Conservation (phyloP, 805 yeast species). For the Wickerhamomyces rabaulensis region DNA sequence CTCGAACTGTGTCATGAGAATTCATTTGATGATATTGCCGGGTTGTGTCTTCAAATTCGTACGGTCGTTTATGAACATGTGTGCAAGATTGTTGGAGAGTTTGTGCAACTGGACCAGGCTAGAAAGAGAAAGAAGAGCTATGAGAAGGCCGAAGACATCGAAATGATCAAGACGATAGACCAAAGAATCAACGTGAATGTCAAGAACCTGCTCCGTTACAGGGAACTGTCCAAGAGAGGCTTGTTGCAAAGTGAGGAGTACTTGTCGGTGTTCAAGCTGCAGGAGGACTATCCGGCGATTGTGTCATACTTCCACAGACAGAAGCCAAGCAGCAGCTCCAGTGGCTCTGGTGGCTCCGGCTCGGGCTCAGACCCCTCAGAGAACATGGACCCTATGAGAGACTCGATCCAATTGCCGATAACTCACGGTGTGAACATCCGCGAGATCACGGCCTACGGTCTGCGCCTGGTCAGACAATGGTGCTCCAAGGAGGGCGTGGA, state of each 20-base stretch:
- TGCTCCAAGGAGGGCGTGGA: background rate
- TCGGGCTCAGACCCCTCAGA: background rate
- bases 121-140: slow-evolving; percentile 2
- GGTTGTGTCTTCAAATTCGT: slow-evolving; percentile 13
- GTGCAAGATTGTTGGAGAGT: slow-evolving; percentile 7
- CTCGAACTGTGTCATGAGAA: slow-evolving; percentile 2
- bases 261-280: slow-evolving; percentile 10
- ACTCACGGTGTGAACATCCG: background rate
- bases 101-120: slow-evolving; percentile 5
- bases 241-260: slow-evolving; percentile 6
- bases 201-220: slow-evolving; percentile 5
- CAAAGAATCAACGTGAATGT: slow-evolving; percentile 3
- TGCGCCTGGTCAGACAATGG: slow-evolving; percentile 12
- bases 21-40: slow-evolving; percentile 8
- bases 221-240: slow-evolving; percentile 6
- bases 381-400: slow-evolving; percentile 1
- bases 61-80: slow-evolving; percentile 15
- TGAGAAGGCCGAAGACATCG: background rate
- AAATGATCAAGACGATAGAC: background rate
- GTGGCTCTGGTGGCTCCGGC: background rate
- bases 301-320: slow-evolving; percentile 3
- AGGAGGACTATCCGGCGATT: slow-evolving; percentile 9
- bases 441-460: slow-evolving; percentile 7
- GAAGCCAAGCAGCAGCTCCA: background rate
- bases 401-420: slow-evolving; percentile 9